Evolutionary conservation across 139 green algal genomes (phyloP).

Genomic region (Yamagishiella unicocca): DNA sequence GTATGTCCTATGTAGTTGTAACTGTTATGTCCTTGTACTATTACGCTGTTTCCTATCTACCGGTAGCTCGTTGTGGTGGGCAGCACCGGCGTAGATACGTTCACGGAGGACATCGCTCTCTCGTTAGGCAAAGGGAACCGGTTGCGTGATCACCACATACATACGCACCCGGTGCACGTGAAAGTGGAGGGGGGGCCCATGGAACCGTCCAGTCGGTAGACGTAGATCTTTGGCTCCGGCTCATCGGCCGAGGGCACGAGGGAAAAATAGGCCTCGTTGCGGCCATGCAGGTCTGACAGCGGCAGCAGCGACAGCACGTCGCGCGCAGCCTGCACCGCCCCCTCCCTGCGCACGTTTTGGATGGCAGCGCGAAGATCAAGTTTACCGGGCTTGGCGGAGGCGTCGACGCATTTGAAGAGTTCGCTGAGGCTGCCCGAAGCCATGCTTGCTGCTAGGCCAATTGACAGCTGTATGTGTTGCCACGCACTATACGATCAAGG

Average conservation of each 20-base stretch:
- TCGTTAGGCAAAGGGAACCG: no score
- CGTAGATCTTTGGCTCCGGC: background rate
- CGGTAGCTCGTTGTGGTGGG: no score
- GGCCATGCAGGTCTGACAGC: background rate
- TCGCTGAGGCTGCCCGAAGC: no score
- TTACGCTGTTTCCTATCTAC: no score
- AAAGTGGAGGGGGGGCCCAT: background rate
- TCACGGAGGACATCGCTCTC: no score
- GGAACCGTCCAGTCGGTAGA: background rate
- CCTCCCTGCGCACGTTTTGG: background rate
- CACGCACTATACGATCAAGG: background rate
- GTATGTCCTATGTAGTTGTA: no score
- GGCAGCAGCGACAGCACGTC: background rate
- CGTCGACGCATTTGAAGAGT: no score
- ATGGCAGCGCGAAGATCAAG: background rate
- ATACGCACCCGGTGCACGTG: background rate
- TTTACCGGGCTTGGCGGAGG: background rate
- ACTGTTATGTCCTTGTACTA: no score
- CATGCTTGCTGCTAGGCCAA: background rate
- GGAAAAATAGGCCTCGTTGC: background rate
- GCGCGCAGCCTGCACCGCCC: no score
- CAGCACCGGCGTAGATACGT: no score
- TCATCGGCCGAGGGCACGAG: background rate
- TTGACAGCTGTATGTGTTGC: background rate
- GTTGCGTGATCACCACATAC: no score